These are phyloP conservation scores for Fusarium beomiforme DNA, from an alignment of 2,329 filamentous ascomycete genomes.

Conservation along the genomic window DNA sequence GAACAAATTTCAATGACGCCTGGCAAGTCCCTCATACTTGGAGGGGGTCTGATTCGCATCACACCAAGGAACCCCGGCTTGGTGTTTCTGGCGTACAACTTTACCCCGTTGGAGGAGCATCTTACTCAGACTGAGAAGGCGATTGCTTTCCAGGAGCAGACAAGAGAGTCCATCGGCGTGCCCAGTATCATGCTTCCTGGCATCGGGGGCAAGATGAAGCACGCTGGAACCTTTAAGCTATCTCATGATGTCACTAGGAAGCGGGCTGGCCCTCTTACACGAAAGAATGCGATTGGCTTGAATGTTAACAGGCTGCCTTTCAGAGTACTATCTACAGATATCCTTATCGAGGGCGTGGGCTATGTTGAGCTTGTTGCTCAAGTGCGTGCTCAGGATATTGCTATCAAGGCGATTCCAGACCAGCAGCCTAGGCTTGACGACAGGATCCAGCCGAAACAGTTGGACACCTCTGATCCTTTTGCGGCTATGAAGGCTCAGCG, in stretches of 20 bases:
- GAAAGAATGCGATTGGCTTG: constrained; percentile 68
- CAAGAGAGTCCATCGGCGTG: constrained; percentile 65
- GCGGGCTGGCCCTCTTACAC: constrained; percentile 78
- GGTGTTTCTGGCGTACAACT: constrained; percentile 83
- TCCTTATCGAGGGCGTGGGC: constrained; percentile 90
- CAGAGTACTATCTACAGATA: constrained; percentile 80
- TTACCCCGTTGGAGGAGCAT: constrained; percentile 82
- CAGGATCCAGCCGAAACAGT: background rate
- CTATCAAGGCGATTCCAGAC: constrained; percentile 19
- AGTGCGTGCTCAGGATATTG: constrained; percentile 68
- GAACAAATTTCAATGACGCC: constrained; percentile 78
- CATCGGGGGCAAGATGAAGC: constrained; percentile 66
- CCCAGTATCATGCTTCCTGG: constrained; percentile 71
- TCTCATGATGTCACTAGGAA: constrained; percentile 84
- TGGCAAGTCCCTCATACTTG: constrained; percentile 83
- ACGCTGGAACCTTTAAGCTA: constrained; percentile 80
- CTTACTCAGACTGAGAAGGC: constrained; percentile 85
- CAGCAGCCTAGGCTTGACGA: background rate
- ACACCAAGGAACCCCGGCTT: constrained; percentile 73
- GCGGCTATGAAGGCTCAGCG: constrained; percentile 41
- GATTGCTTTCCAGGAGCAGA: constrained; percentile 73
- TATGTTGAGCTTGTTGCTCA: constrained; percentile 93
- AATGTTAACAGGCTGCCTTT: constrained; percentile 79
- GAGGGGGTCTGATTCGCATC: constrained; percentile 83
- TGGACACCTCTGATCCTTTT: constrained; percentile 34